Evolutionary conservation across 208 protist species (phyloP).

Genomic region (Leptomonas pyrrhocoris): DNA sequence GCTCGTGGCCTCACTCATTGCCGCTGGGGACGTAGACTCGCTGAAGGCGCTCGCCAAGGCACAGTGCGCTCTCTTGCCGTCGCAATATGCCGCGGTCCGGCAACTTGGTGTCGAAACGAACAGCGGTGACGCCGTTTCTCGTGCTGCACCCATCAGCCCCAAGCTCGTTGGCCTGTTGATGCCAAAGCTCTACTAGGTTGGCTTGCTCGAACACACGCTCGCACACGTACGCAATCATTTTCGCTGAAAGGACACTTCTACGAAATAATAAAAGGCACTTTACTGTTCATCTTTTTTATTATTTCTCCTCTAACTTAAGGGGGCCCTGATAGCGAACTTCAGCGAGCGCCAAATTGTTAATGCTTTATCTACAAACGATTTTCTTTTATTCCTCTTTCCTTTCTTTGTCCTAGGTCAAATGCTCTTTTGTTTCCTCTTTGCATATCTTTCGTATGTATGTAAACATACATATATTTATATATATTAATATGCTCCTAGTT

Average conservation of each 20-base stretch:
- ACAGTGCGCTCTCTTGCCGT: slow-evolving; percentile 25
- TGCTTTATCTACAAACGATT: slow-evolving; percentile 1
- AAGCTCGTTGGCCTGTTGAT: slow-evolving; percentile 20
- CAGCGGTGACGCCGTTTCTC: neutral
- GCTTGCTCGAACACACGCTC: neutral
- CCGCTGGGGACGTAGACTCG: slow-evolving; percentile 22
- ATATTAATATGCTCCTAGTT: slow-evolving; percentile 3
- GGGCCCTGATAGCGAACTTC: slow-evolving; percentile 10
- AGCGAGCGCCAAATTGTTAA: slow-evolving; percentile 1
- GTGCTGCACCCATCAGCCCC: slow-evolving; percentile 21
- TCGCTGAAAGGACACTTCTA: neutral
- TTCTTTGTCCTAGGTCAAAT: neutral
- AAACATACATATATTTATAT: slow-evolving; percentile 4
- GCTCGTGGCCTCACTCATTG: slow-evolving; percentile 40
- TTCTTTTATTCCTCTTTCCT: slow-evolving; percentile 2
- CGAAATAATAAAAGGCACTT: slow-evolving; percentile 20
- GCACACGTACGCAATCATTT: neutral
- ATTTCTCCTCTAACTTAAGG: slow-evolving; percentile 1
- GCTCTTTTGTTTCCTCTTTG: slow-evolving; percentile 8
- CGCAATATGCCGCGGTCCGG: slow-evolving; percentile 12
- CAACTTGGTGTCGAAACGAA: slow-evolving; percentile 14
- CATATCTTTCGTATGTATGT: neutral
- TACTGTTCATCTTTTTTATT: slow-evolving; percentile 23
- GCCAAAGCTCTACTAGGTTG: slow-evolving; percentile 8
- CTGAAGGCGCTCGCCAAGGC: slow-evolving; percentile 34